Conservation (phyloP, 1,139 yeast genomes). For the Yamadazyma taylorii region DNA sequence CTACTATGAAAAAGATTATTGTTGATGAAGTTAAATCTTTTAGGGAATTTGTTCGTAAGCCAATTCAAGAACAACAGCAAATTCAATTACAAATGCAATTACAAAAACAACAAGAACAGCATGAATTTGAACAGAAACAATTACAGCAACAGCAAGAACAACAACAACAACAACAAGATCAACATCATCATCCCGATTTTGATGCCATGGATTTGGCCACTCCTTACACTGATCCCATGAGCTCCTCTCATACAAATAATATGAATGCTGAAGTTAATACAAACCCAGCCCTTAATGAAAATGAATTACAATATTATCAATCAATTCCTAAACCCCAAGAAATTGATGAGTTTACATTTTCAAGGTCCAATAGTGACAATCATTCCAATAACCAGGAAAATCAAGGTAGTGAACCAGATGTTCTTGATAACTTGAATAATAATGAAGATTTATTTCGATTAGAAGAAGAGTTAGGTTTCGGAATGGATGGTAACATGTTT, state of each 20-base stretch:
- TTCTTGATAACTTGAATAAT: conserved; percentile 9
- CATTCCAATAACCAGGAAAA: conserved; percentile 2
- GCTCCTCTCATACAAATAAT: conserved; percentile 10
- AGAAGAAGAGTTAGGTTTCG: conserved; percentile 50
- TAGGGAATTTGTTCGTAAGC: conserved; percentile 78
- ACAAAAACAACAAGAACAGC: conserved; percentile 33
- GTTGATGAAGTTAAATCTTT: conserved; percentile 78
- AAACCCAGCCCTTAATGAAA: conserved; percentile 25
- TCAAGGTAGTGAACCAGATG: neutral
- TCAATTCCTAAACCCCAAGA: conserved; percentile 51
- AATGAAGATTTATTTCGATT: conserved; percentile 36
- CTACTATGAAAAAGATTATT: conserved; percentile 72
- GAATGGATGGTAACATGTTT: conserved; percentile 42
- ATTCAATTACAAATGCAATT: conserved; percentile 41
- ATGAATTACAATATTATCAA: conserved; percentile 32
- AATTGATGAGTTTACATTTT: conserved; percentile 39
- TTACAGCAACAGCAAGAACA: conserved; percentile 39
- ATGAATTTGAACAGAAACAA: conserved; percentile 53
- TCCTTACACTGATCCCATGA: conserved; percentile 13
- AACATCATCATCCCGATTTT: conserved; percentile 9
- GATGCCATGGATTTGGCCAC: conserved; percentile 19
- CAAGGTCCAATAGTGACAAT: conserved; percentile 11
- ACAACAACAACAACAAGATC: conserved; percentile 29
- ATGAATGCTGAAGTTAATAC: conserved; percentile 32
- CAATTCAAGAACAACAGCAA: conserved; percentile 65